phyloP scores from a whole-genome alignment of 768 basidiomycete species.

The Imleria badia region DNA sequence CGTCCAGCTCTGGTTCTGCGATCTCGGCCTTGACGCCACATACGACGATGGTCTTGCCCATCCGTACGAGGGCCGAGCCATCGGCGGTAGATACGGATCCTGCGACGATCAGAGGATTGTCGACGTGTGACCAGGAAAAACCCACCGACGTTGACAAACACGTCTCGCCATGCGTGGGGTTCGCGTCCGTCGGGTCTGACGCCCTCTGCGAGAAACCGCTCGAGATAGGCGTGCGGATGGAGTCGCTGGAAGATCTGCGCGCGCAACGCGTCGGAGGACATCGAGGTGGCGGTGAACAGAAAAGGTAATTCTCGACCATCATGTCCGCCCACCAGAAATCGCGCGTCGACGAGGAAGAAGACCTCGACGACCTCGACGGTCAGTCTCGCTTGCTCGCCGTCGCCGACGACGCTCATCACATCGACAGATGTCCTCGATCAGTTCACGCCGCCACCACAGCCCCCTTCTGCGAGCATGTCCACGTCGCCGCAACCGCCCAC shows the following conservation, averaged over 20 bases:
- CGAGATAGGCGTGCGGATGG: conserved; percentile 85
- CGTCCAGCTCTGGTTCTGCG: conserved; percentile 82
- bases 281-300: neutral
- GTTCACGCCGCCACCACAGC: conserved; percentile 31
- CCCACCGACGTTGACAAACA: conserved; percentile 79
- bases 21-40: conserved; percentile 97
- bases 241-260: conserved; percentile 75
- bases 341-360: conserved; percentile 36
- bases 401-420: conserved; percentile 7
- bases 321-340: conserved; percentile 17
- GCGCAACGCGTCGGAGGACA: conserved; percentile 30
- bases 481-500: conserved; percentile 16
- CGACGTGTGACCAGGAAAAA: too few relatives aligned
- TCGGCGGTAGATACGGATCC: conserved; percentile 94
- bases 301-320: too few relatives aligned
- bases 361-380: conserved; percentile 47
- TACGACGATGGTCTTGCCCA: conserved; percentile 93
- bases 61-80: conserved; percentile 85
- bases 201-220: conserved; percentile 76
- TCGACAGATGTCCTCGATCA: conserved; percentile 50
- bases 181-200: conserved; percentile 83
- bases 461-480: conserved; percentile 17
- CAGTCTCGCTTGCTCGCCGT: neutral
- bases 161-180: conserved; percentile 67
- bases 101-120: too few relatives aligned